These are phyloP conservation scores for Leccinum incarnatum DNA, from an alignment of 768 basidiomycete genomes.

Conservation along the genomic window DNA sequence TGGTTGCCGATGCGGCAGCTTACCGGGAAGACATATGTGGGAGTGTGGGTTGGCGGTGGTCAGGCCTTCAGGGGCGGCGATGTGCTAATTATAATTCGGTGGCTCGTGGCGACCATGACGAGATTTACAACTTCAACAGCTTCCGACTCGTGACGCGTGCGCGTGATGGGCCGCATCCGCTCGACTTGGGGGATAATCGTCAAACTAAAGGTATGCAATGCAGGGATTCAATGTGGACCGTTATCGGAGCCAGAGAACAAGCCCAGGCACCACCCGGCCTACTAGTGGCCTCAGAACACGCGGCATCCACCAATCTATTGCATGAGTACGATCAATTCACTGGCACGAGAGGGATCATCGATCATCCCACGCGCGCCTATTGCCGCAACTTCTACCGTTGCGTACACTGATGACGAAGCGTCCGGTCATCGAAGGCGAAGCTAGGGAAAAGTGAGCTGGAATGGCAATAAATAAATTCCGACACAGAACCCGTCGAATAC, in stretches of 20 bases:
- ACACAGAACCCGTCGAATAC: background rate
- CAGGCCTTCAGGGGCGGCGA: background rate
- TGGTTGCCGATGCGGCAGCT: background rate
- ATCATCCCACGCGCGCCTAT: background rate
- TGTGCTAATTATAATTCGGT: slow-evolving; percentile 1
- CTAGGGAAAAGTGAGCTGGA: background rate
- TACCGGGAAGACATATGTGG: slow-evolving; percentile 14
- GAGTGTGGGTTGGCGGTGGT: background rate
- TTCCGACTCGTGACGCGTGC: background rate
- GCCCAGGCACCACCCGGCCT: too few species aligned
- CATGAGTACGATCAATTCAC: too few species aligned
- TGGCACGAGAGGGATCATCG: background rate
- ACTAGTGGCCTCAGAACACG: background rate
- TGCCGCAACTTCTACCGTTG: background rate
- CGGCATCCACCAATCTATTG: too few species aligned
- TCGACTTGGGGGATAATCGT: background rate
- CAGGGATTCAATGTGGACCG: background rate
- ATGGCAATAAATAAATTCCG: background rate
- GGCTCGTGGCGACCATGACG: background rate
- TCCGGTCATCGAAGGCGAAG: background rate
- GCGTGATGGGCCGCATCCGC: background rate
- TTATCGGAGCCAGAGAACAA: too few species aligned
- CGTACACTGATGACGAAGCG: background rate
- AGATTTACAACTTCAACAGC: background rate
- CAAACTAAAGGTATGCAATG: too few species aligned